Percentiles rank a stretch among this genome's conserved stretches.
These are phyloP conservation scores for Rhizopus delemar DNA, from an alignment of 371 early-diverging fungal species.

Conservation along the genomic window DNA sequence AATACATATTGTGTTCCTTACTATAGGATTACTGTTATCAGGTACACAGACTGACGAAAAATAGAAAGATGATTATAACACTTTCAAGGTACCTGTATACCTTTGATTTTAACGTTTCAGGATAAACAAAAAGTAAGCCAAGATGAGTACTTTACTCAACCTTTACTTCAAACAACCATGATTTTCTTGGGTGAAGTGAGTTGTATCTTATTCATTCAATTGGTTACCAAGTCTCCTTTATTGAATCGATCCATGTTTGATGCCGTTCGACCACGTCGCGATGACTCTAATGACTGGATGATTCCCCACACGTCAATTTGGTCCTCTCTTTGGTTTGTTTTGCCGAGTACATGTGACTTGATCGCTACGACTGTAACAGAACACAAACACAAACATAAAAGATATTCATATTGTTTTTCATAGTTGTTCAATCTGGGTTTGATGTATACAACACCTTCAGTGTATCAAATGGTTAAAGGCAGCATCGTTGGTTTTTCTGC, in stretches of 20 bases:
- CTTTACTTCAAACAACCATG: conserved; percentile 49
- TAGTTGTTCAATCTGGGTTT: conserved; percentile 47
- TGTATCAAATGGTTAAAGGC: conserved; percentile 49
- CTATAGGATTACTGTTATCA: too few relatives aligned
- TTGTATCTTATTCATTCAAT: conserved; percentile 43
- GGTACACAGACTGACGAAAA: too few relatives aligned
- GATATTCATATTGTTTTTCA: neutral
- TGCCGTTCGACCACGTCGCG: conserved; percentile 35
- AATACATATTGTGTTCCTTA: too few relatives aligned
- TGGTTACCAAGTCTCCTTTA: conserved; percentile 38
- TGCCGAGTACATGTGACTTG: conserved; percentile 49
- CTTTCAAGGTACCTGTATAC: conserved; percentile 41
- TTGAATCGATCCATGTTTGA: conserved; percentile 39
- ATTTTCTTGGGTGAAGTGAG: conserved; percentile 50
- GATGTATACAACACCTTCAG: conserved; percentile 47
- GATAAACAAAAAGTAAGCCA: conserved; percentile 34
- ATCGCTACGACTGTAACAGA: conserved; percentile 45
- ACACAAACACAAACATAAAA: neutral
- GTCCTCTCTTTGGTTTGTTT: conserved; percentile 38
- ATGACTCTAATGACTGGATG: conserved; percentile 23
- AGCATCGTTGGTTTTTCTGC: conserved; percentile 52
- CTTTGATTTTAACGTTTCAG: conserved; percentile 44
- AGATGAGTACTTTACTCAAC: conserved; percentile 36
- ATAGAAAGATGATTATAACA: neutral
- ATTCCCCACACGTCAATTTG: conserved; percentile 27